Evolutionary conservation across 2,329 filamentous ascomycete species (phyloP).

Genomic region (Botrytis cinerea): DNA sequence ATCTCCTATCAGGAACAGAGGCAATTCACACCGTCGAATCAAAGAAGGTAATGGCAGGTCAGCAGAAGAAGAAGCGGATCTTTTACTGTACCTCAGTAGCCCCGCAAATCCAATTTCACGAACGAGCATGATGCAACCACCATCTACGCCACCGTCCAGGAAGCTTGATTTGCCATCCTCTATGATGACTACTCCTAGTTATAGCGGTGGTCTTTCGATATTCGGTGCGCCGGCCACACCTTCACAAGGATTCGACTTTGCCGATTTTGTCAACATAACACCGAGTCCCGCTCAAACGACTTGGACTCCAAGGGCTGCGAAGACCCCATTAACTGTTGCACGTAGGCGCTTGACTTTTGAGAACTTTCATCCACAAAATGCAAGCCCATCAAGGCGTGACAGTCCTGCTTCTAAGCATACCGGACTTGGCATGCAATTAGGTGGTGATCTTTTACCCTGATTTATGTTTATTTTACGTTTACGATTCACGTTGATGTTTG

Average conservation of each 20-base stretch:
- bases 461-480: conserved; percentile 13
- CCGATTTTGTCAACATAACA: conserved; percentile 96
- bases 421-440: conserved; percentile 65
- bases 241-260: conserved; percentile 83
- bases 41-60: conserved; percentile 57
- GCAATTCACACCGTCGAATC: conserved; percentile 50
- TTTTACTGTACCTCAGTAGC: conserved; percentile 83
- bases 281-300: conserved; percentile 89
- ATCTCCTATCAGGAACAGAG: conserved; percentile 62
- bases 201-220: conserved; percentile 64
- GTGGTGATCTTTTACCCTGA: conserved; percentile 61
- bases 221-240: conserved; percentile 75
- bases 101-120: conserved; percentile 64
- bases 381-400: conserved; percentile 31
- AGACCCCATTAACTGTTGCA: conserved; percentile 37
- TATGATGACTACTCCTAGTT: conserved; percentile 83
- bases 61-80: conserved; percentile 78
- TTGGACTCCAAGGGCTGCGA: conserved; percentile 53
- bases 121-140: conserved; percentile 66
- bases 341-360: conserved; percentile 40
- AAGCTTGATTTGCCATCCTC: conserved; percentile 73
- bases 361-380: conserved; percentile 30
- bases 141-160: conserved; percentile 75
- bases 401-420: conserved; percentile 45
- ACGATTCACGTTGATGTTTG: conserved; percentile 20